Evolutionary conservation across 208 protist genomes (phyloP).

Genomic region (Wallacemonas rigidus): DNA sequence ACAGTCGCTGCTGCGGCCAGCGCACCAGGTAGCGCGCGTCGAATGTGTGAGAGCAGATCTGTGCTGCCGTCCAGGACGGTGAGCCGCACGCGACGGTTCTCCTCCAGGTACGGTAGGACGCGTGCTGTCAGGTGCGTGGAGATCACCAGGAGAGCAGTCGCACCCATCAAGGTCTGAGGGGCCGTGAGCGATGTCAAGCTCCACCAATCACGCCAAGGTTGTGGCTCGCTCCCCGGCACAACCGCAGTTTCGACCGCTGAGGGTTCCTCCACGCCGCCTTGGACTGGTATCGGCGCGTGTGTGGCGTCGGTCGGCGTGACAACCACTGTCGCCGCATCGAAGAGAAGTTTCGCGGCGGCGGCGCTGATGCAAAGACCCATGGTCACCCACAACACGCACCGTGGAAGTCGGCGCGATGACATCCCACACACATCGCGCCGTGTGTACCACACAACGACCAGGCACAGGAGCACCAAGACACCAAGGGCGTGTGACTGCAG

Average conservation of each 20-base stretch:
- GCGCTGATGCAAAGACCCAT: slow-evolving; percentile 1
- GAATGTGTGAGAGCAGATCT: slow-evolving; percentile 4
- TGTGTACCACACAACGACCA: not conserved
- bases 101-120: not conserved
- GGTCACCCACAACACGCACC: not conserved
- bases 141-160: not conserved
- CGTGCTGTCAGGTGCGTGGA: not conserved
- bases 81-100: not conserved
- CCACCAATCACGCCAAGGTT: slow-evolving; percentile 1
- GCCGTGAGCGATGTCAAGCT: not conserved
- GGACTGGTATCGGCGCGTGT: too few relatives aligned
- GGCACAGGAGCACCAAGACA: not conserved
- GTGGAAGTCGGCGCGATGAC: not conserved
- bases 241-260: too few relatives aligned
- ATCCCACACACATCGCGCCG: not conserved
- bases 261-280: too few relatives aligned
- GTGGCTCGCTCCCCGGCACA: not conserved
- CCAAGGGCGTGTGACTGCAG: slow-evolving; percentile 18
- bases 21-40: not conserved
- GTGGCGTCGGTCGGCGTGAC: not conserved
- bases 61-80: not conserved
- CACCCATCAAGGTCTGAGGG: slow-evolving; percentile 6
- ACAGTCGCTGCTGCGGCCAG: not conserved
- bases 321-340: not conserved
- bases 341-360: not conserved